These are phyloP conservation scores for Ilex paraguariensis DNA, from an alignment of 305 asterid genomes.

Conservation along the genomic window DNA sequence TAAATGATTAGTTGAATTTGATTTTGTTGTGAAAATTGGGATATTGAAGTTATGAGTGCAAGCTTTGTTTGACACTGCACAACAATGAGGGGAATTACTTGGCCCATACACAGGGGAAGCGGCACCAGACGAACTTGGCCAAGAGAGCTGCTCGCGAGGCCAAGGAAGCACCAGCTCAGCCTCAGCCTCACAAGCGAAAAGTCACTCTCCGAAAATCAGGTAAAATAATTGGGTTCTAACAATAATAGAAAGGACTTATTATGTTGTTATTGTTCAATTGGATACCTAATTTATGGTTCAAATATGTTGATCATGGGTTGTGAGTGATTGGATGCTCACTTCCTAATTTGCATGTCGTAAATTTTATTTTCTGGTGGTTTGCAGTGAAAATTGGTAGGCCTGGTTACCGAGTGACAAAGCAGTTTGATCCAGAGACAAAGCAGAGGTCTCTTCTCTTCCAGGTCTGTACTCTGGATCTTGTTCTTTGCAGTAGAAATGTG, in stretches of 20 bases:
- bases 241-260: too few relatives aligned
- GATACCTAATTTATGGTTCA: too few relatives aligned
- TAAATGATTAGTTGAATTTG: not conserved
- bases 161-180: conserved; percentile 94
- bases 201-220: conserved; percentile 61
- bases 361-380: conserved; percentile 5
- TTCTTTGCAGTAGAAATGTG: not conserved
- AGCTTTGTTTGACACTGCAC: conserved; percentile 89
- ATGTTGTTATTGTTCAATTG: too few relatives aligned
- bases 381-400: conserved; percentile 96
- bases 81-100: conserved; percentile 97
- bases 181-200: conserved; percentile 96
- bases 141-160: conserved; percentile 99
- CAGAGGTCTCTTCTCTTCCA: conserved; percentile 96
- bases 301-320: too few relatives aligned
- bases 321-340: too few relatives aligned
- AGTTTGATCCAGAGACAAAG: conserved; percentile 84
- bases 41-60: conserved; percentile 74
- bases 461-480: conserved; percentile 25
- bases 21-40: not conserved
- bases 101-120: conserved; percentile 97
- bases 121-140: conserved; percentile 97
- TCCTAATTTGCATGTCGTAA: too few relatives aligned
- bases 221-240: conserved; percentile 11
- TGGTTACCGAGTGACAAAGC: conserved; percentile 96